Evolutionary conservation across 805 yeast species (phyloP).

Genomic region (Spathaspora sp.): DNA sequence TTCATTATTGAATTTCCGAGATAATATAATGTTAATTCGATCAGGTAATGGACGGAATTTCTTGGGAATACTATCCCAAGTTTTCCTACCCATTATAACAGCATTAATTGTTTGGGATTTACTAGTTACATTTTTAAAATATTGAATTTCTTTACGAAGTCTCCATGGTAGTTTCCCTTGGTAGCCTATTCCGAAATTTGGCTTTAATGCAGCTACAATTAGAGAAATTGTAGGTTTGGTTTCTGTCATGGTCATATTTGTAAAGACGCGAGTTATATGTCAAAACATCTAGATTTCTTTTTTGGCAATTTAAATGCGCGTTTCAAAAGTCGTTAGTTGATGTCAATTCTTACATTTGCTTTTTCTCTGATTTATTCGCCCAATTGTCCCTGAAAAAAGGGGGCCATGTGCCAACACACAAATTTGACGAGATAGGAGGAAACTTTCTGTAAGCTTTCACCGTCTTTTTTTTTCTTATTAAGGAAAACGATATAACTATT

Average conservation of each 20-base stretch:
- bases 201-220: slow-evolving; percentile 83
- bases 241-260: slow-evolving; percentile 2
- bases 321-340: too few species aligned
- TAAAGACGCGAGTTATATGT: neutral
- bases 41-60: slow-evolving; percentile 79
- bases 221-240: slow-evolving; percentile 32
- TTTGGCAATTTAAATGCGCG: neutral
- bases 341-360: too few species aligned
- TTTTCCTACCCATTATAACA: slow-evolving; percentile 93
- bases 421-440: too few species aligned
- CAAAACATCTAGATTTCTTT: neutral
- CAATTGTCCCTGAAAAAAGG: too few species aligned
- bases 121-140: slow-evolving; percentile 73
- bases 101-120: slow-evolving; percentile 49
- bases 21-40: slow-evolving; percentile 72
- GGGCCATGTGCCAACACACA: too few species aligned
- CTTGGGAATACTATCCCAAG: slow-evolving; percentile 91
- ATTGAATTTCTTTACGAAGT: slow-evolving; percentile 77
- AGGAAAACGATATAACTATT: too few species aligned
- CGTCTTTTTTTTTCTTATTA: too few species aligned
- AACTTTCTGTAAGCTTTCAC: too few species aligned
- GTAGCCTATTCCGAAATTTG: slow-evolving; percentile 79
- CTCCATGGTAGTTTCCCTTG: slow-evolving; percentile 88
- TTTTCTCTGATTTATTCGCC: too few species aligned
- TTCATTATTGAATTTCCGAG: slow-evolving; percentile 38